Conservation (phyloP, 1,284 basidiomycete genomes). For the Cutaneotrichosporon cavernicola region DNA sequence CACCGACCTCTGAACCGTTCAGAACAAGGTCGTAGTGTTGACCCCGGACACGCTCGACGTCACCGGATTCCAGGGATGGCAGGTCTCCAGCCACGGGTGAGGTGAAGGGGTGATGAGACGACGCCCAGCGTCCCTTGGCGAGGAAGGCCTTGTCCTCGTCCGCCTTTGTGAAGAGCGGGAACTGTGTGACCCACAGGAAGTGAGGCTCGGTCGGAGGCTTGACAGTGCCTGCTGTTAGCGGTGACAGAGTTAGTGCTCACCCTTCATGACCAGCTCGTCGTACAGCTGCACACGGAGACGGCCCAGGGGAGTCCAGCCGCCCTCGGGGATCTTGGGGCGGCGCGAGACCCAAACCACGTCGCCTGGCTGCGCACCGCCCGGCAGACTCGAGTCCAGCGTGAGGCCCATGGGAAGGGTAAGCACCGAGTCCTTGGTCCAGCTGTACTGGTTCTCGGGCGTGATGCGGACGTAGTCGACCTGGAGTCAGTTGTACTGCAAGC, state of each 20-base stretch:
- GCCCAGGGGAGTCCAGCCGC: constrained; percentile 79
- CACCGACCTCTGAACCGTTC: constrained; percentile 90
- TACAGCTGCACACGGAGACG: constrained; percentile 65
- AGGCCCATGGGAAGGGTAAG: constrained; percentile 42
- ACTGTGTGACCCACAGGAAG: constrained; percentile 93
- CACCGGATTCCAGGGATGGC: constrained; percentile 66
- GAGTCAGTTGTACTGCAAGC: neutral
- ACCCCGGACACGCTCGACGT: constrained; percentile 71
- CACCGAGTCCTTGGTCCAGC: constrained; percentile 45
- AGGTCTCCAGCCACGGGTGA: constrained; percentile 91
- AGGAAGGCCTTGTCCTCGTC: constrained; percentile 85
- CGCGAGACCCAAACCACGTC: constrained; percentile 59
- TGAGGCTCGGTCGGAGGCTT: constrained; percentile 63
- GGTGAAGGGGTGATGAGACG: constrained; percentile 92
- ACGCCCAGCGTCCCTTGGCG: constrained; percentile 81
- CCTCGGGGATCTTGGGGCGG: constrained; percentile 60
- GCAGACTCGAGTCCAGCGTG: constrained; percentile 36
- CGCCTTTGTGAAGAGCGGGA: constrained; percentile 85
- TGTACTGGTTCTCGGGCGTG: constrained; percentile 41
- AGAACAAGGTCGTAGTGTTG: constrained; percentile 98
- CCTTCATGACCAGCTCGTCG: constrained; percentile 63
- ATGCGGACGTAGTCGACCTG: constrained; percentile 49
- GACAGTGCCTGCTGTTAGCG: constrained; percentile 57
- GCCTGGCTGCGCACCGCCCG: constrained; percentile 52
- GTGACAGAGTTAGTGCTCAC: constrained; percentile 54